Conservation (phyloP, 495 filamentous ascomycete genomes). For the Aspergillus bridgeri region DNA sequence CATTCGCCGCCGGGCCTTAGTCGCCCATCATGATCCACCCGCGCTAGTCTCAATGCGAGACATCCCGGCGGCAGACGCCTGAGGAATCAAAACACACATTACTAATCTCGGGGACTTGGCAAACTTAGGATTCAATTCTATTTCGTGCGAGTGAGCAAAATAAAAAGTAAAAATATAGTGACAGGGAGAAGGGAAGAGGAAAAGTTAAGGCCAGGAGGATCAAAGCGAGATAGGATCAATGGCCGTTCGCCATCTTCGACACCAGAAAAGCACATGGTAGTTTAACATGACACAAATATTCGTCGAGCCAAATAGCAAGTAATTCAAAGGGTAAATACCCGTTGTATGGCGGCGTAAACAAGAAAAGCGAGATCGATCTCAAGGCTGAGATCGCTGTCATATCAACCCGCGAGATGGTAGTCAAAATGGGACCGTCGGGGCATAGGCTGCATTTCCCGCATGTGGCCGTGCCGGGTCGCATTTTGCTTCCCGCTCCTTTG, state of each 20-base stretch:
- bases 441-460: conserved; percentile 37
- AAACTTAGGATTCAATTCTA: not conserved
- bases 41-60: conserved; percentile 11
- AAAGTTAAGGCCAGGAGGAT: too few species aligned
- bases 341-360: conserved; percentile 15
- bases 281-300: conserved; percentile 20
- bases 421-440: conserved; percentile 5
- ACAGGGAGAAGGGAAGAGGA: conserved; percentile 14
- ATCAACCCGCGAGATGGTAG: conserved; percentile 14
- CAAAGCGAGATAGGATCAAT: conserved; percentile 27
- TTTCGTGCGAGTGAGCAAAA: conserved; percentile 10
- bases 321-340: conserved; percentile 25
- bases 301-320: conserved; percentile 26
- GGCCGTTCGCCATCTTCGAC: conserved; percentile 25
- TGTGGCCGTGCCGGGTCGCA: conserved; percentile 28
- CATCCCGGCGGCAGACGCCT: too few species aligned
- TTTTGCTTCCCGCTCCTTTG: conserved; percentile 5
- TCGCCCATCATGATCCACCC: too few species aligned
- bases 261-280: conserved; percentile 25
- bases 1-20: too few species aligned
- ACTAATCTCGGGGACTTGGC: not conserved
- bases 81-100: not conserved
- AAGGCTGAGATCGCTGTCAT: conserved; percentile 25
- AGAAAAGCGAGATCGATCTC: conserved; percentile 22
- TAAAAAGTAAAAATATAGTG: conserved; percentile 15